A percentile compares a stretch with the other conserved stretches of the same genome.
Evolutionary conservation across 202 grass and related monocot species (phyloP).

Genomic region (Sporobolus alterniflorus): DNA sequence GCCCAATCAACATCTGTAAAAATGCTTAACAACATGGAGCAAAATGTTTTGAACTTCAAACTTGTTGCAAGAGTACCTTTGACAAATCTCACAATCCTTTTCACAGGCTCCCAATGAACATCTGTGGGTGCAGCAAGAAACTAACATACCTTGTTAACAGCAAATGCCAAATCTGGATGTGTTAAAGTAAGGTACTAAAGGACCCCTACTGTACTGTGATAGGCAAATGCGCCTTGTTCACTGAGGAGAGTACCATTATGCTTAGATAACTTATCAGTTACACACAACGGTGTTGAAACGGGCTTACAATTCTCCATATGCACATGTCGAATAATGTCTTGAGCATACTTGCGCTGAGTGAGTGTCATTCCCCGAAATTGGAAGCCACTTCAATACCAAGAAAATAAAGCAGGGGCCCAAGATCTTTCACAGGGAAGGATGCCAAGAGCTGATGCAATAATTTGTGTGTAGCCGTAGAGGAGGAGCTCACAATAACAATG

Average conservation of each 20-base stretch:
- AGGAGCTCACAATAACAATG: not conserved
- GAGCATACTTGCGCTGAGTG: too few relatives aligned
- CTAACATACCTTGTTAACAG: not conserved
- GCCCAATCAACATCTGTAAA: too few relatives aligned
- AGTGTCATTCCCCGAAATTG: not conserved
- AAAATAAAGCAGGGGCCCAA: too few relatives aligned
- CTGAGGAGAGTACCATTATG: accelerated
- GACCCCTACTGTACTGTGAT: not conserved
- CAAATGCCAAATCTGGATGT: not conserved
- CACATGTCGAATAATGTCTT: too few relatives aligned
- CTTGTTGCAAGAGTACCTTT: too few relatives aligned
- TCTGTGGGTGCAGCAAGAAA: not conserved
- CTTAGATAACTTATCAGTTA: not conserved
- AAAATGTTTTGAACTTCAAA: too few relatives aligned
- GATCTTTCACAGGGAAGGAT: too few relatives aligned
- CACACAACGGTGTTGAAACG: not conserved
- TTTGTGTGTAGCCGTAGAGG: too few relatives aligned
- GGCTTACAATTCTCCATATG: not conserved
- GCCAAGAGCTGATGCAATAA: too few relatives aligned
- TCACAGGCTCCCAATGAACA: not conserved
- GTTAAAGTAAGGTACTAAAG: not conserved
- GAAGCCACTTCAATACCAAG: too few relatives aligned
- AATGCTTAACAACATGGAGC: too few relatives aligned
- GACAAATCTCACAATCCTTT: too few relatives aligned
- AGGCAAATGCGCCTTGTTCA: not conserved